Conservation (phyloP, 164 flowering plant species). For the Malania oleifera region DNA sequence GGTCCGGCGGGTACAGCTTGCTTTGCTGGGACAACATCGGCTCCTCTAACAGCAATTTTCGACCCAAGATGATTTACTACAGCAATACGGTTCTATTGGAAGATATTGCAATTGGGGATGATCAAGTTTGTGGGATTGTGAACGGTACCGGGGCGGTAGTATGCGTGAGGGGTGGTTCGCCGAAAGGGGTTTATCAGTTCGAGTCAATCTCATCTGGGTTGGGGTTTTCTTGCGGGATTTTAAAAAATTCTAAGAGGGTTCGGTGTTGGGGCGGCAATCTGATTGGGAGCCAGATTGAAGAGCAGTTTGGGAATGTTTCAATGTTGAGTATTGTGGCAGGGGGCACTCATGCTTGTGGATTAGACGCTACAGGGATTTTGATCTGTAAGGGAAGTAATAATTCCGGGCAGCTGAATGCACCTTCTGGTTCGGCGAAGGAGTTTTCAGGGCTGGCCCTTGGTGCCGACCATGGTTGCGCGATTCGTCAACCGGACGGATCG, state of each 20-base stretch:
- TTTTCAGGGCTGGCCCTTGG: conserved; percentile 44
- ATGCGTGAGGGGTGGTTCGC: conserved; percentile 62
- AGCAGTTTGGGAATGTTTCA: conserved; percentile 22
- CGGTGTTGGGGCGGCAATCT: conserved; percentile 46
- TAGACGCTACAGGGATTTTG: conserved; percentile 31
- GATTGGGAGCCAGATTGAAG: conserved; percentile 16
- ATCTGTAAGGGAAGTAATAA: conserved; percentile 49
- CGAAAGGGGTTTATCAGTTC: conserved; percentile 14
- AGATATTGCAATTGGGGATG: conserved; percentile 52
- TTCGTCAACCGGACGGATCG: conserved; percentile 29
- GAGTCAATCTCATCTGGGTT: conserved; percentile 33
- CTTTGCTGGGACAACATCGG: conserved; percentile 57
- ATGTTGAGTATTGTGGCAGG: conserved; percentile 60
- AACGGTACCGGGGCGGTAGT: conserved; percentile 19
- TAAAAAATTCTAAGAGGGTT: conserved; percentile 22
- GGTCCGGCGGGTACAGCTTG: conserved; percentile 55
- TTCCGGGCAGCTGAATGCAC: conserved; percentile 43
- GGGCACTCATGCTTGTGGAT: conserved; percentile 57
- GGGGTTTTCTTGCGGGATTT: conserved; percentile 70
- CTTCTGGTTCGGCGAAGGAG: conserved; percentile 17
- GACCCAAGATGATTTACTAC: conserved; percentile 38
- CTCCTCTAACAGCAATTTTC: conserved; percentile 2
- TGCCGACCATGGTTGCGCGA: conserved; percentile 42
- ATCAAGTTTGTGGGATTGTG: conserved; percentile 60
- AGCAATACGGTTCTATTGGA: conserved; percentile 25